Evolutionary conservation across 176 grass and related monocot genomes (phyloP).

Genomic region (Rhipidocladum racemiflorum): DNA sequence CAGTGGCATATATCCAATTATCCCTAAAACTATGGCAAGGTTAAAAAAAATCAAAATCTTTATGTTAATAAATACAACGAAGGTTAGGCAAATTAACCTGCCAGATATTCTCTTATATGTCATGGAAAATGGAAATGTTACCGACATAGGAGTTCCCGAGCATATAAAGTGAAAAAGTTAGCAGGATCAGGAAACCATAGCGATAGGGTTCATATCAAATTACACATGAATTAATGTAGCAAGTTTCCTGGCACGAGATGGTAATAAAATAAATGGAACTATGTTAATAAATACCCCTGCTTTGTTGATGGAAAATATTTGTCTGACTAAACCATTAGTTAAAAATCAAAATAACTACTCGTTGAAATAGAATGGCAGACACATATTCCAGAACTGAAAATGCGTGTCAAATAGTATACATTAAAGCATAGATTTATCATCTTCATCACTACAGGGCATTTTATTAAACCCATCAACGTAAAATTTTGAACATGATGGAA

Average conservation of each 20-base stretch:
- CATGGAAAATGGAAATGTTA: slow-evolving; percentile 73
- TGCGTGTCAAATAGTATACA: too few relatives aligned
- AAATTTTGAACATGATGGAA: background rate
- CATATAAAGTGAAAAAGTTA: slow-evolving; percentile 37
- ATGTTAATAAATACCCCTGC: slow-evolving; percentile 5
- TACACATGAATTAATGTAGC: slow-evolving; percentile 2
- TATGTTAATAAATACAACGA: too few relatives aligned
- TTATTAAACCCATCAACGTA: background rate
- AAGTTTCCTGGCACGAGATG: background rate
- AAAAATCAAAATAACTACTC: background rate
- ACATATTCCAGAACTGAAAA: background rate
- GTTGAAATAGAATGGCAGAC: background rate
- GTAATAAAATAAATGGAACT: background rate
- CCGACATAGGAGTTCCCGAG: slow-evolving; percentile 85
- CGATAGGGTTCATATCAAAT: background rate
- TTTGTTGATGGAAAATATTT: background rate
- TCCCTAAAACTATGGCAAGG: too few relatives aligned
- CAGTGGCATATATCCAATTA: too few relatives aligned
- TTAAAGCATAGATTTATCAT: background rate
- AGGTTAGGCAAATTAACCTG: slow-evolving; percentile 57
- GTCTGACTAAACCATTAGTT: slow-evolving; percentile 18
- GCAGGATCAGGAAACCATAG: slow-evolving; percentile 10
- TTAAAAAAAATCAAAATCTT: too few relatives aligned
- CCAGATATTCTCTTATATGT: slow-evolving; percentile 74
- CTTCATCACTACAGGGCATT: background rate